Percentiles rank a stretch among this genome's conserved stretches.
phyloP scores from a whole-genome alignment of 1,139 yeast species.

The Debaryomyces singareniensis region DNA sequence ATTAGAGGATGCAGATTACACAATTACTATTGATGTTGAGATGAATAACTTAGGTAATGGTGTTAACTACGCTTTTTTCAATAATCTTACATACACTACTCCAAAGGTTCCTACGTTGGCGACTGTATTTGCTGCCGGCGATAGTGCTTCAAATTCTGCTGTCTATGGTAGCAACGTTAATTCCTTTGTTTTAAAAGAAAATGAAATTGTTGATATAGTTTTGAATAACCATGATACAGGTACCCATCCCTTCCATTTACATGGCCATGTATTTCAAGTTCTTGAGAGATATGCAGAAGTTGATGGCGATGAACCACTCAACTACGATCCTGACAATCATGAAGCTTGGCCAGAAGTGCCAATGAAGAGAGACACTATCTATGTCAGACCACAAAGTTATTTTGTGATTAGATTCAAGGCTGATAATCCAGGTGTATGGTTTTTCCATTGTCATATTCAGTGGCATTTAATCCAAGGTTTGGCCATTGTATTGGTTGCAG shows the following conservation, averaged over 20 bases:
- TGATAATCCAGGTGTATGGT: slow-evolving; percentile 87
- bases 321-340: slow-evolving; percentile 43
- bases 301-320: slow-evolving; percentile 49
- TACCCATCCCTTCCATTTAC: slow-evolving; percentile 89
- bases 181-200: slow-evolving; percentile 51
- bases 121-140: slow-evolving; percentile 48
- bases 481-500: slow-evolving; percentile 66
- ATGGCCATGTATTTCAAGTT: slow-evolving; percentile 80
- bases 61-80: slow-evolving; percentile 69
- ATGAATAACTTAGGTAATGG: slow-evolving; percentile 73
- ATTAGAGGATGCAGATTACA: slow-evolving; percentile 54
- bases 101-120: slow-evolving; percentile 66
- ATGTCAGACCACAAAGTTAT: slow-evolving; percentile 60
- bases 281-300: slow-evolving; percentile 51
- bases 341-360: slow-evolving; percentile 57
- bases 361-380: slow-evolving; percentile 57
- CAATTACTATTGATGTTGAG: slow-evolving; percentile 49
- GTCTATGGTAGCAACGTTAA: slow-evolving; percentile 69
- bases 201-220: slow-evolving; percentile 65
- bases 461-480: slow-evolving; percentile 93
- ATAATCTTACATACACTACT: slow-evolving; percentile 52
- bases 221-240: slow-evolving; percentile 76
- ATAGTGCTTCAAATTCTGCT: slow-evolving; percentile 36
- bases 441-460: slow-evolving; percentile 91
- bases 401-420: slow-evolving; percentile 65